Conservation (phyloP, 805 yeast genomes). For the Saccharomycopsis fermentans region DNA sequence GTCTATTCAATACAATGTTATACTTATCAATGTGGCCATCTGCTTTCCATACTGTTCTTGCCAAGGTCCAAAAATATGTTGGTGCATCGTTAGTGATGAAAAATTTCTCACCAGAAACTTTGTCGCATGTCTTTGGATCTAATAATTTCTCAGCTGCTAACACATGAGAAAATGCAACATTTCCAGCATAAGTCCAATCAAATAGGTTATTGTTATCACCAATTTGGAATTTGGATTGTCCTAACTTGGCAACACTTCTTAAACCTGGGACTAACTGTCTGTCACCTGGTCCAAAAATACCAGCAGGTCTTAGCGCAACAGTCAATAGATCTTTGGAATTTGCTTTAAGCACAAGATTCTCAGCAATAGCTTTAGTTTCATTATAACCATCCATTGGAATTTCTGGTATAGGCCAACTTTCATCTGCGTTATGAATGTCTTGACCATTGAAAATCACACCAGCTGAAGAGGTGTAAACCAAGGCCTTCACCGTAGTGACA, state of each 20-base stretch:
- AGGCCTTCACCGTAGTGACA: conserved; percentile 38
- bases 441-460: conserved; percentile 97
- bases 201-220: conserved; percentile 91
- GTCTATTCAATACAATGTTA: conserved; percentile 59
- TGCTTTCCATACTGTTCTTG: conserved; percentile 94
- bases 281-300: conserved; percentile 98
- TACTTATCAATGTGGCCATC: conserved; percentile 74
- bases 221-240: conserved; percentile 85
- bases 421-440: conserved; percentile 86
- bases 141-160: conserved; percentile 76
- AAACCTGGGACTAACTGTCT: conserved; percentile 92
- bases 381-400: conserved; percentile 95
- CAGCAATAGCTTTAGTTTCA: conserved; percentile 90
- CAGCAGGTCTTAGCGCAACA: conserved; percentile 90
- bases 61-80: conserved; percentile 92
- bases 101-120: conserved; percentile 77
- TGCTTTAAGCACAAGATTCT: conserved; percentile 65
- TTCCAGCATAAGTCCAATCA: conserved; percentile 98
- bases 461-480: conserved; percentile 94
- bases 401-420: conserved; percentile 84
- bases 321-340: conserved; percentile 60
- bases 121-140: conserved; percentile 26
- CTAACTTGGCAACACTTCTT: conserved; percentile 67
- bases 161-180: conserved; percentile 94
- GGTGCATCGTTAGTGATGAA: conserved; percentile 93